These are phyloP conservation scores for Chiua virens DNA, from an alignment of 768 basidiomycete genomes.

Conservation along the genomic window DNA sequence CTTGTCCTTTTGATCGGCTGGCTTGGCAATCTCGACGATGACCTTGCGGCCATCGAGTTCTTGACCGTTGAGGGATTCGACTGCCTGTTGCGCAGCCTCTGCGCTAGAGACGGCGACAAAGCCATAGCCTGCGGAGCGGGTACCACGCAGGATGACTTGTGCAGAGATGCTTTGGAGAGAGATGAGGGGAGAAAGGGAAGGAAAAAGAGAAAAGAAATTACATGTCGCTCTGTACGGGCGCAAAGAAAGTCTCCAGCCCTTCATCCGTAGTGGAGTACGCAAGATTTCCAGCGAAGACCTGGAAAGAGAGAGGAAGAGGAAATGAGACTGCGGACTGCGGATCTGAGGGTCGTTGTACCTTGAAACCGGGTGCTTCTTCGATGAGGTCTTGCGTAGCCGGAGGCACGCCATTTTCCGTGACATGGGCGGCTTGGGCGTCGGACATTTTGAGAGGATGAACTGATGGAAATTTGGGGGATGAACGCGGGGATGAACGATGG, in stretches of 20 bases:
- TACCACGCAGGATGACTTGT: constrained; percentile 84
- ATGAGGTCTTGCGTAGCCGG: constrained; percentile 68
- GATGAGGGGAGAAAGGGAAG: constrained; percentile 6
- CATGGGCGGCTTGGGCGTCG: constrained; percentile 85
- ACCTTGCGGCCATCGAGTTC: constrained; percentile 88
- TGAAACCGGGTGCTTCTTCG: constrained; percentile 79
- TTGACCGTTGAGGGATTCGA: constrained; percentile 81
- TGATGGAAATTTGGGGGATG: constrained; percentile 51
- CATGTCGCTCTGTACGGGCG: constrained; percentile 84
- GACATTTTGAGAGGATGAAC: constrained; percentile 72
- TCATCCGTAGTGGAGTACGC: constrained; percentile 92
- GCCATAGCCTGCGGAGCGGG: constrained; percentile 87
- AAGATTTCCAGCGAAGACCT: constrained; percentile 97
- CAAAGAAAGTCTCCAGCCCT: constrained; percentile 94
- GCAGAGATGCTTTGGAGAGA: constrained; percentile 61
- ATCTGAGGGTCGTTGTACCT: constrained; percentile 45
- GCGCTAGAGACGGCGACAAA: constrained; percentile 82
- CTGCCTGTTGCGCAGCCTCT: constrained; percentile 85
- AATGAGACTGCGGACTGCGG: constrained; percentile 12
- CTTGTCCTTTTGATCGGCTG: constrained; percentile 78
- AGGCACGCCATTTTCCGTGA: constrained; percentile 82
- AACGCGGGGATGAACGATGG: constrained; percentile 56
- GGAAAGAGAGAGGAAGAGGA: constrained; percentile 10
- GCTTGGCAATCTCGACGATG: constrained; percentile 92
- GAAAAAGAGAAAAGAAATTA: constrained; percentile 43